These are phyloP conservation scores for Neonothopanus nambi DNA, from an alignment of 1,284 basidiomycete species.

Conservation along the genomic window DNA sequence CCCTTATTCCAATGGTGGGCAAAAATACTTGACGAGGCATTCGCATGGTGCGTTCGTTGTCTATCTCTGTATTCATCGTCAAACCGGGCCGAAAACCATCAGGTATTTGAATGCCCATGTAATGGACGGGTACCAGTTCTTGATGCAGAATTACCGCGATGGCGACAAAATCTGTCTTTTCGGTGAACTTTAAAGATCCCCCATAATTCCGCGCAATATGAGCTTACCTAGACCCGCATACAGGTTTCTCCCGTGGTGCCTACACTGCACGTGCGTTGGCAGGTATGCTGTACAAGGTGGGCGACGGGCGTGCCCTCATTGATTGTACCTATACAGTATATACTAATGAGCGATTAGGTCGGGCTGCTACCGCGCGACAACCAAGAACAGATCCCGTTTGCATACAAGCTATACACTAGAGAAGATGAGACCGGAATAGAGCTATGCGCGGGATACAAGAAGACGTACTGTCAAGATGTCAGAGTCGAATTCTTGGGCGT, in stretches of 20 bases:
- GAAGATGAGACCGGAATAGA: slow-evolving; percentile 43
- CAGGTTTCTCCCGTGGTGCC: slow-evolving; percentile 75
- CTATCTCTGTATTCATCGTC: slow-evolving; percentile 8
- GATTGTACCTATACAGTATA: neutral
- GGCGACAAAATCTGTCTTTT: slow-evolving; percentile 68
- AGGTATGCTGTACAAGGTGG: slow-evolving; percentile 54
- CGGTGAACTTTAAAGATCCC: slow-evolving; percentile 39
- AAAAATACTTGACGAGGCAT: slow-evolving; percentile 51
- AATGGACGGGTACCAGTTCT: slow-evolving; percentile 48
- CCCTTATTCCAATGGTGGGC: slow-evolving; percentile 51
- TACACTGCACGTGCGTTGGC: slow-evolving; percentile 77
- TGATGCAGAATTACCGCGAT: slow-evolving; percentile 63
- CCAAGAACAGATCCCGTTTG: slow-evolving; percentile 61
- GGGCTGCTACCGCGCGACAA: slow-evolving; percentile 64
- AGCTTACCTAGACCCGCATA: neutral
- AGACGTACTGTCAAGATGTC: slow-evolving; percentile 61
- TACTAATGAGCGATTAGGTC: slow-evolving; percentile 35
- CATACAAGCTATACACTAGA: slow-evolving; percentile 62
- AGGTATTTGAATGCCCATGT: slow-evolving; percentile 67
- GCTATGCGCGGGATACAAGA: slow-evolving; percentile 61
- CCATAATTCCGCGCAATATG: neutral
- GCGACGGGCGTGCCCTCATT: neutral
- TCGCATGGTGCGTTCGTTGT: slow-evolving; percentile 52
- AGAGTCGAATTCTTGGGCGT: slow-evolving; percentile 65
- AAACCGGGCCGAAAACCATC: neutral